These are phyloP conservation scores for Taphrina wiesneri DNA, from an alignment of 1,139 yeast species.

Conservation along the genomic window DNA sequence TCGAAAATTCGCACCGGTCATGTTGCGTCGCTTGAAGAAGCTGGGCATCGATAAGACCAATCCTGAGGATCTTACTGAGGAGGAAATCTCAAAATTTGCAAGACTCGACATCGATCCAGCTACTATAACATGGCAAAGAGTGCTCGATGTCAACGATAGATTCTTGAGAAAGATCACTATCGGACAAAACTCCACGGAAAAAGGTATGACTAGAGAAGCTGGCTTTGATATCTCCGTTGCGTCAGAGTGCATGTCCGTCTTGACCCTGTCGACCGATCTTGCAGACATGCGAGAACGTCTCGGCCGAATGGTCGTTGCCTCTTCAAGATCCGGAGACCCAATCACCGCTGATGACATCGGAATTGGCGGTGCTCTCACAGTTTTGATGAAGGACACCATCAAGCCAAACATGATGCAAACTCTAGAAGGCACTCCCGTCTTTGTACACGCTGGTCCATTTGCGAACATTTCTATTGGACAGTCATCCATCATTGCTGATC, in stretches of 20 bases:
- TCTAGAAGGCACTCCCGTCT: conserved; percentile 95
- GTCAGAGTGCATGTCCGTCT: conserved; percentile 94
- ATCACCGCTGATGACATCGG: conserved; percentile 96
- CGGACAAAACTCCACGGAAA: conserved; percentile 93
- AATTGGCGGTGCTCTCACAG: conserved; percentile 95
- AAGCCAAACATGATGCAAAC: conserved; percentile 98
- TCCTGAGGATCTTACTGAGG: conserved; percentile 78
- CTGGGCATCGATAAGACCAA: conserved; percentile 78
- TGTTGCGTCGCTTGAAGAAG: conserved; percentile 75
- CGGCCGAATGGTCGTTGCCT: conserved; percentile 88
- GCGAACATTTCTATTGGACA: conserved; percentile 81
- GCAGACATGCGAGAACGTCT: conserved; percentile 86
- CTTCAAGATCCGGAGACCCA: conserved; percentile 79
- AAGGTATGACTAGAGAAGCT: conserved; percentile 82
- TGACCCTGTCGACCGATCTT: conserved; percentile 82
- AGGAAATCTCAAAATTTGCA: conserved; percentile 73
- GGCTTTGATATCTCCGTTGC: conserved; percentile 98
- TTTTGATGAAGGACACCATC: conserved; percentile 91
- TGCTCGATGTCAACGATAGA: conserved; percentile 94
- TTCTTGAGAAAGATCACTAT: conserved; percentile 87
- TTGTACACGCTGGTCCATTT: conserved; percentile 98
- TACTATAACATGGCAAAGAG: conserved; percentile 94
- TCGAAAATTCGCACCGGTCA: conserved; percentile 73
- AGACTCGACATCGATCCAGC: conserved; percentile 91
- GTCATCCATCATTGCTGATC: conserved; percentile 83